phyloP scores from a whole-genome alignment of 805 yeast species.

The Ogataea angusta region DNA sequence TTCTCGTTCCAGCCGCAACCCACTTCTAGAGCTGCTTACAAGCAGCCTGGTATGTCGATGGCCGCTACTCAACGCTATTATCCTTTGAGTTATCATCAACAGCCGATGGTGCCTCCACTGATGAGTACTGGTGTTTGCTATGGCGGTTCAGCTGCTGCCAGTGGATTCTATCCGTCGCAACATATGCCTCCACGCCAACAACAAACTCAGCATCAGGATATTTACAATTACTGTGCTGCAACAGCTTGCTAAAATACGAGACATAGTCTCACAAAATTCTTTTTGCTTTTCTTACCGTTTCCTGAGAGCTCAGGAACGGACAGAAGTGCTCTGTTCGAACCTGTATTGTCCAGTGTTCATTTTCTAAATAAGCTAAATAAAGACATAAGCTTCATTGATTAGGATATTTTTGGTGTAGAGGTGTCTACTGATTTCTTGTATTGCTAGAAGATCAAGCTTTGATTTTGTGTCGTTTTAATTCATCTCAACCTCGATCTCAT shows the following conservation, averaged over 20 bases:
- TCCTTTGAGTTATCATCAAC: slow-evolving; percentile 18
- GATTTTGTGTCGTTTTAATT: background rate
- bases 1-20: slow-evolving; percentile 17
- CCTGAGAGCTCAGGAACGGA: background rate
- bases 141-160: slow-evolving; percentile 5
- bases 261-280: background rate
- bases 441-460: background rate
- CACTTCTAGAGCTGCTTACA: slow-evolving; percentile 11
- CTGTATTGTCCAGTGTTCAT: slow-evolving; percentile 2
- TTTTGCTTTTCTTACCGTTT: slow-evolving; percentile 4
- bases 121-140: slow-evolving; percentile 17
- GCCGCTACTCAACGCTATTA: slow-evolving; percentile 20
- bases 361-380: background rate
- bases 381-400: background rate
- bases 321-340: slow-evolving; percentile 6
- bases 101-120: slow-evolving; percentile 14
- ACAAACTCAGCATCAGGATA: slow-evolving; percentile 11
- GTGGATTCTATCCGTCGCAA: slow-evolving; percentile 6
- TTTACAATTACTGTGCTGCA: slow-evolving; percentile 20
- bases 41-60: slow-evolving; percentile 10
- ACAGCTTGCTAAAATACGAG: slow-evolving; percentile 19
- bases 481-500: background rate
- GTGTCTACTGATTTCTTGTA: background rate
- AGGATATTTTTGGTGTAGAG: slow-evolving; percentile 1
- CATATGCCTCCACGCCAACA: slow-evolving; percentile 9